Conservation (phyloP, 75 land plant species). For the Larix kaempferi region DNA sequence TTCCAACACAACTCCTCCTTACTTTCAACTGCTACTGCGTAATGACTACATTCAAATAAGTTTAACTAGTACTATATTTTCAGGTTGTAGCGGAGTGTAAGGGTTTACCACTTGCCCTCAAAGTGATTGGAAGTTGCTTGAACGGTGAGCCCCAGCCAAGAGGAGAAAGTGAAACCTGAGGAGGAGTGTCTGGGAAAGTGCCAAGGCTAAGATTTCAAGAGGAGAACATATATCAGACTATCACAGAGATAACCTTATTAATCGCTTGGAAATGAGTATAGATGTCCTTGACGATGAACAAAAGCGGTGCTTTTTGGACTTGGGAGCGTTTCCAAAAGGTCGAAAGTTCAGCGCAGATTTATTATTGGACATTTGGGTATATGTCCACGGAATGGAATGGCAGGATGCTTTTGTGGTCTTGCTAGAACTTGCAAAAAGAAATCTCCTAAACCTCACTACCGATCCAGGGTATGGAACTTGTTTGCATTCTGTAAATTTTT, state of each 20-base stretch:
- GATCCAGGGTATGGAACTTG: not conserved
- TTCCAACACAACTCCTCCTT: no score
- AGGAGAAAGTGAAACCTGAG: no score
- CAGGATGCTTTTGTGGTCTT: slow-evolving; percentile 50
- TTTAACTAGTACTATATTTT: no score
- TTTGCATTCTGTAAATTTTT: no score
- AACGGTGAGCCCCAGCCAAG: slow-evolving; percentile 22
- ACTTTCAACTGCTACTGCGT: no score
- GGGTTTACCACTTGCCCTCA: slow-evolving; percentile 62
- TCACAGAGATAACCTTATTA: slow-evolving; percentile 40
- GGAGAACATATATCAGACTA: slow-evolving; percentile 42
- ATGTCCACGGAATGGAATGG: slow-evolving; percentile 43
- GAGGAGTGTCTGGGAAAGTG: slow-evolving; percentile 50
- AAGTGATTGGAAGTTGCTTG: slow-evolving; percentile 60
- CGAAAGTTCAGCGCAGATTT: slow-evolving; percentile 48
- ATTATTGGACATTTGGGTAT: slow-evolving; percentile 57
- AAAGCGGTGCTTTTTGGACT: slow-evolving; percentile 55
- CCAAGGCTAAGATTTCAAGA: slow-evolving; percentile 32
- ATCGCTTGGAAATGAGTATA: slow-evolving; percentile 41
- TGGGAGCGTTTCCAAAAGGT: slow-evolving; percentile 62
- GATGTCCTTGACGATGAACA: slow-evolving; percentile 21
- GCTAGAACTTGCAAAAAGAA: slow-evolving; percentile 48
- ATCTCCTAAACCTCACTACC: slow-evolving; percentile 34
- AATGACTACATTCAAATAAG: no score
- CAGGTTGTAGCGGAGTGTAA: slow-evolving; percentile 50